Base-by-base conservation (phyloP, 495 filamentous ascomycete species). In the Chaetomium tenue region DNA sequence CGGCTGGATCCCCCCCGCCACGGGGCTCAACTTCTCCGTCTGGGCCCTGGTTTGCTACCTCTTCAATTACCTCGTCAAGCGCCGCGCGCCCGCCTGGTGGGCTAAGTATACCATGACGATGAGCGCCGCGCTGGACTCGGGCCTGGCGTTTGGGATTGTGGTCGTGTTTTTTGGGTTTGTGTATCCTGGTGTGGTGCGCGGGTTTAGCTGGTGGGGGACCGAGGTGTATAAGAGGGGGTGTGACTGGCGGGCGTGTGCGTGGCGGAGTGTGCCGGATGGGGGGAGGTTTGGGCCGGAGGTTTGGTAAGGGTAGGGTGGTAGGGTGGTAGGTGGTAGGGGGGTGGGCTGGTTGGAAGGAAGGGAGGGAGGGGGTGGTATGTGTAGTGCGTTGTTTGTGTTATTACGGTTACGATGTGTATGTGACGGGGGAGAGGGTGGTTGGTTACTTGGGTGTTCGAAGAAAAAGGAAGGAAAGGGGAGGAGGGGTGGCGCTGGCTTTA, bases 101-200 rank as follows among this genome's bases (percentile, higher is more conserved):
- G 85, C 84, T 2, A 93, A 95, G 74, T 96, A 96, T 74, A 93
- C 88, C 20, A 93, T 93, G 89, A 93, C 89, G 0, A 78, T 95
- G 33, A 88, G 84, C 42, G 91, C 91, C 1, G 91, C 89, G 13
- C 78, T 96, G 44, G 91, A 95, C 60, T 92, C 91, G 2, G 89
- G 89, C 1, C 71, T 93, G 18, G 91, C 91, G 4, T 88, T 91
- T 68, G 88, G 87, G 0, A 84, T 93, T 2, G 85, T 94, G 7
- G 82, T 93, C 1, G 85, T 94, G 8, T 94, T 96, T 73, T 94
- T 96, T 71, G 87, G 84, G 0, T 84, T 94, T 52, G 82, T 89
- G 20, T 94, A 90, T 71, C 87, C 90, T 0, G 87, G 90, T 47
- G 83, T 74, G 77, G 78, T 86, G 82, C 74, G 83, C 54, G 77